Evolutionary conservation across 1,139 yeast genomes (phyloP).

Genomic region (Meyerozyma athensensis): DNA sequence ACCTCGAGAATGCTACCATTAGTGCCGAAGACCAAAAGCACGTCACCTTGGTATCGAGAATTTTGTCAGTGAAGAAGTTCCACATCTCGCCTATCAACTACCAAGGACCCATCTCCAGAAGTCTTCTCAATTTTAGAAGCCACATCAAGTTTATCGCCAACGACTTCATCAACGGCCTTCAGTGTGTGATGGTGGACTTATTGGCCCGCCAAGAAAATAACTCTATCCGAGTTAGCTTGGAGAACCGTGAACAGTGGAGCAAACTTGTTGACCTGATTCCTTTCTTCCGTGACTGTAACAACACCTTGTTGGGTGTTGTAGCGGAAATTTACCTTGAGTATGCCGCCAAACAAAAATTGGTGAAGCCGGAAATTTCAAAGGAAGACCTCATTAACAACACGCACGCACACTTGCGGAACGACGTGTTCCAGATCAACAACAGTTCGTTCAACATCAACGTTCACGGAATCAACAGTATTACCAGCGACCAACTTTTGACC

Average conservation of each 20-base stretch:
- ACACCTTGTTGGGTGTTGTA: conserved; percentile 41
- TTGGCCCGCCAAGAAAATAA: conserved; percentile 52
- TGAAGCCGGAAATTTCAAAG: conserved; percentile 19
- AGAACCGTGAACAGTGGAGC: conserved; percentile 51
- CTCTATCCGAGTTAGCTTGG: conserved; percentile 31
- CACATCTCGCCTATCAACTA: conserved; percentile 54
- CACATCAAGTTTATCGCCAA: conserved; percentile 51
- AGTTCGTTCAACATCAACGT: conserved; percentile 41
- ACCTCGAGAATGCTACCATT: conserved; percentile 13
- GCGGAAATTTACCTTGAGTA: conserved; percentile 41
- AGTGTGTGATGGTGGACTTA: conserved; percentile 48
- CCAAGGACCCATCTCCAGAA: conserved; percentile 67
- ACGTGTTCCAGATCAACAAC: conserved; percentile 36
- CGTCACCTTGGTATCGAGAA: conserved; percentile 50
- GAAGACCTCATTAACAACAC: conserved; percentile 26
- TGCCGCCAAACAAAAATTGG: conserved; percentile 27
- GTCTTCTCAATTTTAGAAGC: conserved; percentile 62
- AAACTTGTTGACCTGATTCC: conserved; percentile 55
- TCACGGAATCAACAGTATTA: conserved; percentile 38
- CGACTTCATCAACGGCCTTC: conserved; percentile 52
- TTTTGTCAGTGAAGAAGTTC: conserved; percentile 52
- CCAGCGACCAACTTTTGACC: conserved; percentile 28
- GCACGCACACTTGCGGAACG: conserved; percentile 33
- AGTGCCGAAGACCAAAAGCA: conserved; percentile 25
- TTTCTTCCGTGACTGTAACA: conserved; percentile 45